Percentiles rank a stretch among this genome's conserved stretches.
phyloP scores from a whole-genome alignment of 2,329 filamentous ascomycete genomes.

The Corinectria fuckeliana region DNA sequence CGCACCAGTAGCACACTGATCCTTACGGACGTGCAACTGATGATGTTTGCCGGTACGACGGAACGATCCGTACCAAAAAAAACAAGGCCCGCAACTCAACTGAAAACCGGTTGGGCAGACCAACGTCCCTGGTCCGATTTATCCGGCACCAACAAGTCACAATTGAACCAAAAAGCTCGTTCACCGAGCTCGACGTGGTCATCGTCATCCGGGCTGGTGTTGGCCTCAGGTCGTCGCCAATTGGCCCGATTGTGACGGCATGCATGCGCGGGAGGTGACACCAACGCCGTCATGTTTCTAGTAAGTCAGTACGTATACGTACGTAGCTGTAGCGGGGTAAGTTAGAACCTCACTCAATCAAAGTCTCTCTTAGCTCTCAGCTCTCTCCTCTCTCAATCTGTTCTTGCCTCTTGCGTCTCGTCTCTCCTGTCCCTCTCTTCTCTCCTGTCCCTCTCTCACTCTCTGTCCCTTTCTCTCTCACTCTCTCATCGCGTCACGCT shows the following conservation, averaged over 20 bases:
- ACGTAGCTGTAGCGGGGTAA: background rate
- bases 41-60: no score
- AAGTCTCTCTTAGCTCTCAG: background rate
- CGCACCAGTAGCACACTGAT: no score
- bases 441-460: no score
- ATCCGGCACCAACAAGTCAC: background rate
- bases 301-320: no score
- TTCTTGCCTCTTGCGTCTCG: background rate
- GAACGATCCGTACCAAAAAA: no score
- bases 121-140: background rate
- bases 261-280: background rate
- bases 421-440: background rate
- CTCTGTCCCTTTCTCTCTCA: background rate
- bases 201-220: background rate
- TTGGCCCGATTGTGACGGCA: conserved; percentile 20
- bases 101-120: background rate
- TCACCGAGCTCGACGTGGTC: background rate
- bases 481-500: background rate
- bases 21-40: no score
- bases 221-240: conserved; percentile 22
- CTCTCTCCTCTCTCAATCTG: no score
- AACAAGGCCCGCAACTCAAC: no score
- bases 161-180: background rate
- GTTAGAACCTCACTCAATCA: background rate
- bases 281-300: background rate